Percentiles rank a stretch among this genome's conserved stretches.
These are phyloP conservation scores for Hericium rajendrae DNA, from an alignment of 768 basidiomycete genomes.

Conservation along the genomic window DNA sequence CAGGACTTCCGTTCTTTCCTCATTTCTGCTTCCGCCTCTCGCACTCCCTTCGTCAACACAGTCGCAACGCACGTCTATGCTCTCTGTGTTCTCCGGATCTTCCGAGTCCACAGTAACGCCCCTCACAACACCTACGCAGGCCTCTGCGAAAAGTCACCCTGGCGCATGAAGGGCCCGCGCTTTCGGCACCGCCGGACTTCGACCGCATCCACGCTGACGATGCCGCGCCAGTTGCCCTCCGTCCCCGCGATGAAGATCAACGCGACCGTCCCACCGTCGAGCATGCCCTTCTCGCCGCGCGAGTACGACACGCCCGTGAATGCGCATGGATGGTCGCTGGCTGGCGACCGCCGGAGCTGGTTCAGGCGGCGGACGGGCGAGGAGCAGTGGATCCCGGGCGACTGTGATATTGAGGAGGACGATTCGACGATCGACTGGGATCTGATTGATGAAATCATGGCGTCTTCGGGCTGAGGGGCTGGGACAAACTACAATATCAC, in stretches of 20 bases:
- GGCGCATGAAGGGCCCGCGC: not conserved
- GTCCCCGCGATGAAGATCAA: not conserved
- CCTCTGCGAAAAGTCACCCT: not conserved
- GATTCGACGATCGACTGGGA: constrained; percentile 12
- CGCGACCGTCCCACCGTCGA: constrained; percentile 1
- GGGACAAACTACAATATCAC: not conserved
- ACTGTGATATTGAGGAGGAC: not conserved
- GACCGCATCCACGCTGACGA: not conserved
- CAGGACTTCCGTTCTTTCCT: not conserved
- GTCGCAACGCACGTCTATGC: not conserved
- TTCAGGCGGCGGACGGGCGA: constrained; percentile 1
- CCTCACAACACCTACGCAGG: not conserved
- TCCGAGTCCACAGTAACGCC: not conserved
- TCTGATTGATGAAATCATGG: constrained; percentile 14
- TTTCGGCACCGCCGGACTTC: not conserved
- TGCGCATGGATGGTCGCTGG: not conserved
- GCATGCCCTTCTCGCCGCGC: constrained; percentile 11
- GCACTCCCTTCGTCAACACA: not conserved
- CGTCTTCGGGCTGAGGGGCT: not conserved
- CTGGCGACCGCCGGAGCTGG: too few species aligned
- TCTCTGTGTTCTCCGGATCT: not conserved
- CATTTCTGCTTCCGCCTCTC: not conserved
- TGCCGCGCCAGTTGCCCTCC: not conserved
- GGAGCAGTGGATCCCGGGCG: constrained; percentile 1
- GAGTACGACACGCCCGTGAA: constrained; percentile 10